phyloP scores from a whole-genome alignment of 495 filamentous ascomycete species.

The Daldinia vernicosa region DNA sequence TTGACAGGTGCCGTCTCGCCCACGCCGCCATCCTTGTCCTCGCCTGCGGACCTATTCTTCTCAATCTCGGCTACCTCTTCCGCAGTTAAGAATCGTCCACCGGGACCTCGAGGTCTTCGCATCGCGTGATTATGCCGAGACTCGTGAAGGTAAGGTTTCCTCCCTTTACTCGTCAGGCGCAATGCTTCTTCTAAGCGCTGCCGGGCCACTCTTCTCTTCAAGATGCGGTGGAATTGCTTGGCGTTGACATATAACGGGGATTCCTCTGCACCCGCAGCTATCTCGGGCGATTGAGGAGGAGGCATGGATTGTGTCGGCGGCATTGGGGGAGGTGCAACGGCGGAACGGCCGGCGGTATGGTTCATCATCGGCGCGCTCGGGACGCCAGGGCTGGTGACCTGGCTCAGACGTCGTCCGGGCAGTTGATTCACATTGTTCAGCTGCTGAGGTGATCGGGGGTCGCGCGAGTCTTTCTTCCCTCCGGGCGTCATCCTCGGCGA shows the following conservation, averaged over 20 bases:
- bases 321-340: constrained; percentile 58
- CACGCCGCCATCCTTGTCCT: constrained; percentile 48
- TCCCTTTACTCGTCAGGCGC: constrained; percentile 89
- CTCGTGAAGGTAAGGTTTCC: constrained; percentile 97
- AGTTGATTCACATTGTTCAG: constrained; percentile 62
- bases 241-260: constrained; percentile 97
- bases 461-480: constrained; percentile 66
- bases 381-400: constrained; percentile 70
- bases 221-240: constrained; percentile 97
- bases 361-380: constrained; percentile 66
- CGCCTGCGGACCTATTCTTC: constrained; percentile 56
- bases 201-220: constrained; percentile 91
- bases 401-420: constrained; percentile 65
- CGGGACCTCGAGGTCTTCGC: constrained; percentile 93
- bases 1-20: constrained; percentile 52
- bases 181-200: constrained; percentile 93
- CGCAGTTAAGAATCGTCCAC: constrained; percentile 96
- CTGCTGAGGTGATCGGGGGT: constrained; percentile 68
- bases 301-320: constrained; percentile 58
- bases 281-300: constrained; percentile 83
- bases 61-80: constrained; percentile 96
- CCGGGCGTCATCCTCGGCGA: constrained; percentile 66
- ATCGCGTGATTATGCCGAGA: constrained; percentile 99
- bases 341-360: constrained; percentile 54
- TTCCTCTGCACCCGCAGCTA: constrained; percentile 84